phyloP scores from a whole-genome alignment of 2,329 filamentous ascomycete species.

The Stagonosporopsis tanaceti region DNA sequence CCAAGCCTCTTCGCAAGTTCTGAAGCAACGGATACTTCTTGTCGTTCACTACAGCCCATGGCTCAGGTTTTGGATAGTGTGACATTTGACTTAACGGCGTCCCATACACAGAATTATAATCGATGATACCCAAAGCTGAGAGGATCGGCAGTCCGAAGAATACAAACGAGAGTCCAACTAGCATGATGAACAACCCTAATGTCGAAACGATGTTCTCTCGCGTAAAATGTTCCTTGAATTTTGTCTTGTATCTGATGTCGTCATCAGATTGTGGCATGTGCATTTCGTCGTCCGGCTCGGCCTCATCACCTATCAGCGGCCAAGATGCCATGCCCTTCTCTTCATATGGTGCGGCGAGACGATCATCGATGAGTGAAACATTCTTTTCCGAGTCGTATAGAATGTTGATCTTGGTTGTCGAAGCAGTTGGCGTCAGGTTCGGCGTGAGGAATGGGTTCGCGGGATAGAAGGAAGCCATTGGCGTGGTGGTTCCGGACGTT shows the following conservation, averaged over 20 bases:
- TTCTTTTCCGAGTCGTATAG: slow-evolving; percentile 38
- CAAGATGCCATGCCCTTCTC: slow-evolving; percentile 53
- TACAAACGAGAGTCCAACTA: slow-evolving; percentile 57
- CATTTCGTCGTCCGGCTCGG: slow-evolving; percentile 63
- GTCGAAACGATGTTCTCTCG: slow-evolving; percentile 54
- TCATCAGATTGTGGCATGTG: slow-evolving; percentile 62
- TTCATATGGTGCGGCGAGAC: slow-evolving; percentile 54
- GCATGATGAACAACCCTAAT: slow-evolving; percentile 55
- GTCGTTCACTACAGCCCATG: slow-evolving; percentile 60
- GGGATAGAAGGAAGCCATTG: slow-evolving; percentile 19
- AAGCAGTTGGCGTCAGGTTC: slow-evolving; percentile 39
- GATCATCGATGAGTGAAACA: slow-evolving; percentile 57
- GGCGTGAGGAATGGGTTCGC: slow-evolving; percentile 43
- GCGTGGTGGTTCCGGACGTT: slow-evolving; percentile 26
- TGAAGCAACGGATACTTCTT: slow-evolving; percentile 56
- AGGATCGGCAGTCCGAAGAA: slow-evolving; percentile 62
- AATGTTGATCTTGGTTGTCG: slow-evolving; percentile 34
- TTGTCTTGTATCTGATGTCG: slow-evolving; percentile 55
- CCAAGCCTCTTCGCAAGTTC: slow-evolving; percentile 58
- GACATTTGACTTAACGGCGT: slow-evolving; percentile 53
- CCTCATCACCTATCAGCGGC: slow-evolving; percentile 59
- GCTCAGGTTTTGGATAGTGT: slow-evolving; percentile 34
- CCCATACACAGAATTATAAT: slow-evolving; percentile 51
- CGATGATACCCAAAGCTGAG: slow-evolving; percentile 53
- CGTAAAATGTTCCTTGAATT: slow-evolving; percentile 55